Conservation (phyloP, 371 early-diverging fungal species). For the Mucor mucedo region DNA sequence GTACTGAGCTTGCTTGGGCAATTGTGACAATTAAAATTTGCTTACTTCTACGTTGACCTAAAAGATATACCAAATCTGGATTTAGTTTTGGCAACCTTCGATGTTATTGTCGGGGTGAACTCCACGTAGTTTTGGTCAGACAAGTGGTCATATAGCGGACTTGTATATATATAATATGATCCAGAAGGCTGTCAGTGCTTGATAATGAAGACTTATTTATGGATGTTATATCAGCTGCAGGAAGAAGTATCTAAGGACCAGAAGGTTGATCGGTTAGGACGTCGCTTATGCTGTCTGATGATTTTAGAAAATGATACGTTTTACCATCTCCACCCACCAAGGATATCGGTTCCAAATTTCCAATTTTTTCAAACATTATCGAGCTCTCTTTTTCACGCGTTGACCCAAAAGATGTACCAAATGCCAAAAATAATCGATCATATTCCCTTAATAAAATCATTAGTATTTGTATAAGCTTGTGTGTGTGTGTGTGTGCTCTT, state of each 20-base stretch:
- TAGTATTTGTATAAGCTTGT: no score
- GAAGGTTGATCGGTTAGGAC: constrained; percentile 16
- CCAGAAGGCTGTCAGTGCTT: constrained; percentile 14
- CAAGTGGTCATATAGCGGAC: constrained; percentile 14
- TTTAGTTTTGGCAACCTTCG: no score
- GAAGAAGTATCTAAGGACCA: constrained; percentile 15
- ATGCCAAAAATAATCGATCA: constrained; percentile 4
- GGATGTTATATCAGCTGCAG: constrained; percentile 2
- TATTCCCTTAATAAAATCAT: no score
- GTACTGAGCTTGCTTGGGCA: no score
- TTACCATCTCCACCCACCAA: constrained; percentile 8
- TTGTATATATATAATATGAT: constrained; percentile 17
- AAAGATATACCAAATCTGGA: no score
- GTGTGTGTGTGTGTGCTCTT: no score
- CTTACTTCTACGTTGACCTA: no score
- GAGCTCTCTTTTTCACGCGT: constrained; percentile 19
- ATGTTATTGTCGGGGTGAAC: not conserved
- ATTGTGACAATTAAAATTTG: no score
- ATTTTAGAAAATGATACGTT: constrained; percentile 10
- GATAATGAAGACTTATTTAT: constrained; percentile 12
- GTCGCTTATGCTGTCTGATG: constrained; percentile 14
- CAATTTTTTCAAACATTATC: constrained; percentile 14
- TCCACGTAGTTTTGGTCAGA: constrained; percentile 19
- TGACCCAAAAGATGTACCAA: constrained; percentile 12
- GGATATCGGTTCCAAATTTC: constrained; percentile 13